phyloP scores from a whole-genome alignment of 2,329 filamentous ascomycete genomes.

The Pyricularia grisea region DNA sequence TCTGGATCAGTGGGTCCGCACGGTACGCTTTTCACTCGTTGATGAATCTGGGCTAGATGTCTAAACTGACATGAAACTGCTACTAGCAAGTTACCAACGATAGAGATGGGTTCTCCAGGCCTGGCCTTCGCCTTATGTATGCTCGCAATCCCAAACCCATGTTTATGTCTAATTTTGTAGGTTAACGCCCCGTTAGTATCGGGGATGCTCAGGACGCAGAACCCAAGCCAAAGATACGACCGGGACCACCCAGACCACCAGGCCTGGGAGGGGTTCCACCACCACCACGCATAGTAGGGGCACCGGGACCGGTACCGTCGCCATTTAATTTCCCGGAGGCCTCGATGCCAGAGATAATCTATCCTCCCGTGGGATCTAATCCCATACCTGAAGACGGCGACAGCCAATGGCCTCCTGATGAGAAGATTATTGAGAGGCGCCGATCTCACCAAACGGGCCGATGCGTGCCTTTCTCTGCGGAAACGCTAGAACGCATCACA shows the following conservation, averaged over 20 bases:
- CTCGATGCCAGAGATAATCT: too few species aligned
- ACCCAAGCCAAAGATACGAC: background rate
- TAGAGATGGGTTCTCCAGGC: background rate
- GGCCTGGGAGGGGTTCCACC: too few species aligned
- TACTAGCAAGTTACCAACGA: background rate
- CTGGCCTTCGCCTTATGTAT: background rate
- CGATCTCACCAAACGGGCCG: background rate
- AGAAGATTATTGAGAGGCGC: background rate
- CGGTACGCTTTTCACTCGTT: background rate
- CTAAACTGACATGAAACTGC: background rate
- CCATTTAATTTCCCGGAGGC: too few species aligned
- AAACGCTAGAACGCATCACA: background rate
- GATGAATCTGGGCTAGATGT: background rate
- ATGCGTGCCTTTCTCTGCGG: background rate
- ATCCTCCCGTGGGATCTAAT: background rate
- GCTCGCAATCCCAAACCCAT: background rate
- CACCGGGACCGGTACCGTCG: background rate
- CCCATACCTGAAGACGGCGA: background rate
- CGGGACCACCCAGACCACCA: background rate
- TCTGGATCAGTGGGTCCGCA: background rate
- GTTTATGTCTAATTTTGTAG: background rate
- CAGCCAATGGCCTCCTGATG: background rate
- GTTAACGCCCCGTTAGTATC: background rate
- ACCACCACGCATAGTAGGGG: background rate
- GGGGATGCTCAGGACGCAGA: background rate